Evolutionary conservation across 257 asterid genomes (phyloP), one percentile per base, ranked within the genome.

Genomic region (Ophiorrhiza pumila): DNA sequence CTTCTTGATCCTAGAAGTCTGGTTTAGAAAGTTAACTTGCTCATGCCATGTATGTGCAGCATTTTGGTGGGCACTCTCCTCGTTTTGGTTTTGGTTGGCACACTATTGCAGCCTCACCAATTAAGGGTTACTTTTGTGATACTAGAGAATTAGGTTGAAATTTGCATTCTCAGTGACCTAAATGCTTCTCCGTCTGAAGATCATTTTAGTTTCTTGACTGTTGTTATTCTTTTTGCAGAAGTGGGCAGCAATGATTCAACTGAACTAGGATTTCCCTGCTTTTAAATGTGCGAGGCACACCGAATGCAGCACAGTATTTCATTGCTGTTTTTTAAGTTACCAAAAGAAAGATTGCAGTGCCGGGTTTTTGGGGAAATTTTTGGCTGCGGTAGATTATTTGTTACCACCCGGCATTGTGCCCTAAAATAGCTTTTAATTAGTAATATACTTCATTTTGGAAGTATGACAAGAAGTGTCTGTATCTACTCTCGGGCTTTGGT

Each of bases 201-300:
- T n/a, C 9, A 14, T n/a, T 64, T 23, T 13, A 35, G 37, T 10
- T 22, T 39, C 23, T 53, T 70, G 23, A 14, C 9, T 70, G 18
- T 23, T 22, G 53, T 23, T 35, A 7, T 68, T 39, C 74, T 70
- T 0, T 37, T 70, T 39, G 65, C 74, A 70, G 74, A n/a, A 15
- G 29, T 39, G 64, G 39, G 23, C 49, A 50, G 22, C 49, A 29
- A 25, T 41, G 5, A 52, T 39, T 34, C 13, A 55, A 55, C 39
- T 55, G 74, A 55, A 70, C 1, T 39, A 52, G 8, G 35, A 34
- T 41, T 23, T n/a, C 74, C 65, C 34, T 22, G 52, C 74, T 23
- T 12, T 25, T 59, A 42, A 12, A 37, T 65, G 5, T 39, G 4
- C 1, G 65, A 55, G 29, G 65, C 41, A 25, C 37, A 53, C 41